Evolutionary conservation across 169 alveolate species (phyloP), one percentile per base, ranked within the genome.

Genomic region (Babesia caballi): DNA sequence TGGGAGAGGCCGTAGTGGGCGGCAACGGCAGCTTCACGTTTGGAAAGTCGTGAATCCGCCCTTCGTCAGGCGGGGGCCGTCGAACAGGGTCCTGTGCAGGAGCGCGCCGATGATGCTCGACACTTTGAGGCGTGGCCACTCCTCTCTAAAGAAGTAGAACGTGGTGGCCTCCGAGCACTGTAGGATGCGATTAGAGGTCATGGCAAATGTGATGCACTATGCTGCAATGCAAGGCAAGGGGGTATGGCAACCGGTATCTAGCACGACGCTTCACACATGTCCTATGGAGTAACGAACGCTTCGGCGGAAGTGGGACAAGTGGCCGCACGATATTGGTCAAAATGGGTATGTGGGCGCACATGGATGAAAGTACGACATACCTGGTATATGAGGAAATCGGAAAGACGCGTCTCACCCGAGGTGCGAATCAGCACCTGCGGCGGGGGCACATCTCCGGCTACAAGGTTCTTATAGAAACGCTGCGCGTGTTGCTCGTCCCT

Each of bases 401-500:
- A 93, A 25, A 93, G 85, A 40, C 97, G 63, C 46, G 94, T 78
- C 51, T 86, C 97, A 0, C 97, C 97, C 4, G 97, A 93, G 4
- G 96, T 93, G 61, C 97, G 82, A 38, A 93, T 89, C 30, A 93
- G 66, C 42, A 93, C 68, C 23, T 93, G 82, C n/a, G 97, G 97
- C 14, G 91, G 92, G 30, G 92, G 91, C 17, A 54, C 32, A 51
- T 77, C 73, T 54, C 92, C 76, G 30, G 91, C 66, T 36, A 69
- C 83, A 49, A 93, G 85, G 58, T 70, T 59, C 19, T 67, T 53
- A 54, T 73, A 84, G 63, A 90, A 86, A 14, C 30, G 65, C 49
- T 51, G 15, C 21, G 47, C 28, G 25, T 33, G 28, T 50, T 25
- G 14, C 30, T 36, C 50, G 54, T 42, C 53, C 67, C 46, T 50